These are phyloP conservation scores for Naganishia friedmannii DNA, from an alignment of 768 basidiomycete species.

Conservation along the genomic window DNA sequence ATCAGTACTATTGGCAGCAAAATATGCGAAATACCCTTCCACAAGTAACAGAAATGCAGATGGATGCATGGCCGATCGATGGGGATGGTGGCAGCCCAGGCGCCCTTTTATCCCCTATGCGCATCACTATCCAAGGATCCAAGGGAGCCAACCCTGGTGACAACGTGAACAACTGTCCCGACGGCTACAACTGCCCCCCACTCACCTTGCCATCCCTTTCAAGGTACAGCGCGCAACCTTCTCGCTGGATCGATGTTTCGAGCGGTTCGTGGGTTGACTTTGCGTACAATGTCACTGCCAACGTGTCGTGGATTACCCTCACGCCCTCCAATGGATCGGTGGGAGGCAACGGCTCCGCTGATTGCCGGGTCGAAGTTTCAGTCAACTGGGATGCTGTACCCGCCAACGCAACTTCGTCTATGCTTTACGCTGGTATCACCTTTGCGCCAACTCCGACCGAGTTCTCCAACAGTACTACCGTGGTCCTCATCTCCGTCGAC, in stretches of 20 bases:
- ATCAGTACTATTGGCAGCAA: constrained; percentile 60
- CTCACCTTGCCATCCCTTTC: constrained; percentile 58
- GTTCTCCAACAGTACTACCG: constrained; percentile 19
- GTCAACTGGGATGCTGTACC: constrained; percentile 61
- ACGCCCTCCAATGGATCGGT: constrained; percentile 58
- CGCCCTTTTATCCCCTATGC: constrained; percentile 12
- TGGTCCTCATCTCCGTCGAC: constrained; percentile 39
- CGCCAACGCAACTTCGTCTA: constrained; percentile 22
- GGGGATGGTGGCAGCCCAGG: constrained; percentile 54
- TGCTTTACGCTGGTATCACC: constrained; percentile 17
- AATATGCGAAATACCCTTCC: constrained; percentile 62
- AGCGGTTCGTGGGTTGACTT: constrained; percentile 63
- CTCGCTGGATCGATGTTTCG: constrained; percentile 63
- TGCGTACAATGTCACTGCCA: constrained; percentile 58
- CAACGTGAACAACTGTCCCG: constrained; percentile 61
- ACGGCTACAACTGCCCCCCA: constrained; percentile 42
- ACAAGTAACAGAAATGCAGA: constrained; percentile 24
- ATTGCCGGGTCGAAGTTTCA: constrained; percentile 60
- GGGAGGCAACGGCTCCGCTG: constrained; percentile 53
- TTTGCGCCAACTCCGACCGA: constrained; percentile 29
- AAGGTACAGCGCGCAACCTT: constrained; percentile 58
- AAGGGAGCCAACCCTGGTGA: constrained; percentile 69
- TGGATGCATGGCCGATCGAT: constrained; percentile 18
- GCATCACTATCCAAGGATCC: constrained; percentile 51
- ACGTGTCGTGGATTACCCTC: constrained; percentile 60